These are phyloP conservation scores for Cryptosporidium sp. DNA, from an alignment of 169 alveolate species.

Conservation along the genomic window DNA sequence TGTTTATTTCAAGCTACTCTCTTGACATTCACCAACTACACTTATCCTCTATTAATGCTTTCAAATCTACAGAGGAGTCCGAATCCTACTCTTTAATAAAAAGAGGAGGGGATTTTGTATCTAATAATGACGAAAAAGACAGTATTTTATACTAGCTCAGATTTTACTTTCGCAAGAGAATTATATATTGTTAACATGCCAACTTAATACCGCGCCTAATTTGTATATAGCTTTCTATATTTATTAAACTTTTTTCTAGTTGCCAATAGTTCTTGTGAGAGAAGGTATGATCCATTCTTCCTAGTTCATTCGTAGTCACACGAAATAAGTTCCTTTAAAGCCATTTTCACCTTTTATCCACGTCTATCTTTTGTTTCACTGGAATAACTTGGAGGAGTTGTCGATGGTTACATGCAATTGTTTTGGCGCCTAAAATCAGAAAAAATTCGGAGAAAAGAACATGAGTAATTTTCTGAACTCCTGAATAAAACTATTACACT, in stretches of 20 bases:
- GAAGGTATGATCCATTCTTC: no score
- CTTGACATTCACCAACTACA: constrained; percentile 71
- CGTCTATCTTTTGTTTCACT: no score
- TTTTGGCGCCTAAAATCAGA: no score
- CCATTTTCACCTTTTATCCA: no score
- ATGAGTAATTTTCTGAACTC: no score
- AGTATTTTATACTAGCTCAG: constrained; percentile 2
- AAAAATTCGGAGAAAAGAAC: no score
- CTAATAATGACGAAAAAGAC: constrained; percentile 21
- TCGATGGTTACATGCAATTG: no score
- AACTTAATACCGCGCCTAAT: background rate
- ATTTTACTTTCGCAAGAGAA: background rate
- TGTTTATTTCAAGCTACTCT: constrained; percentile 51
- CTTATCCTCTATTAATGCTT: constrained; percentile 61
- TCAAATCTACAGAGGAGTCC: constrained; percentile 54
- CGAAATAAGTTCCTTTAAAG: no score
- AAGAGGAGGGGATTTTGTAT: constrained; percentile 30
- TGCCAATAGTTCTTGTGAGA: background rate
- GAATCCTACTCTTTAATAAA: constrained; percentile 50
- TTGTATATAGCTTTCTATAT: background rate
- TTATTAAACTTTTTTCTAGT: background rate
- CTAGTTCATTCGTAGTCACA: no score
- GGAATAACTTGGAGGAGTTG: no score
- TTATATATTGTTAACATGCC: background rate
- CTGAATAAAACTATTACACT: no score